Conservation (phyloP, 345 rosid species). For the Erysimum cheiranthoides region DNA sequence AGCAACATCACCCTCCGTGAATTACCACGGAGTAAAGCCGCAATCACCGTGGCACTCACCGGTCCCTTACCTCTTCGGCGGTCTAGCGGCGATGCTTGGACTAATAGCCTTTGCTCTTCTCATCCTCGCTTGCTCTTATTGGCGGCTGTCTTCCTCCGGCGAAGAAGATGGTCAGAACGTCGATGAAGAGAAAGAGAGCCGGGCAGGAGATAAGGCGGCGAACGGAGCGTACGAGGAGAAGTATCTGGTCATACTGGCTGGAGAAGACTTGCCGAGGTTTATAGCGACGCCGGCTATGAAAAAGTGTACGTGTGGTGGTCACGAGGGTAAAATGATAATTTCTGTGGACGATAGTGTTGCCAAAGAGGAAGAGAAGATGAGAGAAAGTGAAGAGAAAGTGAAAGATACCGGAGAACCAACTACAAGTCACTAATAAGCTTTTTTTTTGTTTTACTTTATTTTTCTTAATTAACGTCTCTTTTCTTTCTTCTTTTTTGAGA, state of each 20-base stretch:
- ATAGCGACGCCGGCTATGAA: conserved; percentile 68
- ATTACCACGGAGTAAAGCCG: conserved; percentile 30
- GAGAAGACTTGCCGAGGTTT: conserved; percentile 68
- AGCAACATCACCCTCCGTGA: neutral
- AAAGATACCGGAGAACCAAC: conserved; percentile 46
- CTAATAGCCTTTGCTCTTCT: conserved; percentile 75
- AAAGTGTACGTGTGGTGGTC: conserved; percentile 48
- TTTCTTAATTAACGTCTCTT: neutral
- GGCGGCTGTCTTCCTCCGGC: conserved; percentile 50
- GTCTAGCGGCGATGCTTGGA: conserved; percentile 80
- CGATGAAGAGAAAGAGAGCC: conserved; percentile 54
- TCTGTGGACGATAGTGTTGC: conserved; percentile 27
- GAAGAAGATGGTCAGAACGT: conserved; percentile 43
- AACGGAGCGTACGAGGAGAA: conserved; percentile 61
- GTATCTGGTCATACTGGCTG: conserved; percentile 75
- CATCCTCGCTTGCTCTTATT: conserved; percentile 79
- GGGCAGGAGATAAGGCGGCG: conserved; percentile 36
- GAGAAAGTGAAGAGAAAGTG: conserved; percentile 47
- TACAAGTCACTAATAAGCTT: conserved; percentile 39
- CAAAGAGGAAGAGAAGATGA: conserved; percentile 36
- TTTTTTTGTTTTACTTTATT: neutral
- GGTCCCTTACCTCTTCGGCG: conserved; percentile 79
- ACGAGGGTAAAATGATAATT: conserved; percentile 36
- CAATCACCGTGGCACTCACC: conserved; percentile 85
- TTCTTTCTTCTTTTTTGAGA: conserved; percentile 21